Percentiles rank a stretch among this genome's conserved stretches.
phyloP scores from a whole-genome alignment of 805 yeast genomes.

The Blastobotrys americana region DNA sequence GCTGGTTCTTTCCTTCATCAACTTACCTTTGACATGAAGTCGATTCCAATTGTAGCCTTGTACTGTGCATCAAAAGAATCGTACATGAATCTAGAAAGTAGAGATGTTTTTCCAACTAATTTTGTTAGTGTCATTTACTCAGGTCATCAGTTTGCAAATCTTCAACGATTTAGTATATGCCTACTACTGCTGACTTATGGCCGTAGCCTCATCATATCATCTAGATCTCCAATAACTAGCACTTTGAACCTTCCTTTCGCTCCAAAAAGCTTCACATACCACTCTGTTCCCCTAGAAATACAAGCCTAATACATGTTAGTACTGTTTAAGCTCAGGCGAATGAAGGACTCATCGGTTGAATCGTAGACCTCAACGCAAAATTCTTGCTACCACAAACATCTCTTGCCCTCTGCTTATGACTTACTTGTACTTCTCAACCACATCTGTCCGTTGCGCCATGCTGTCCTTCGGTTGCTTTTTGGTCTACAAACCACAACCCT shows the following conservation, averaged over 20 bases:
- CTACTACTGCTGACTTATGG: too few relatives aligned
- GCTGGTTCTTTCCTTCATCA: conserved; percentile 5
- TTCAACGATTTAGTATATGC: too few relatives aligned
- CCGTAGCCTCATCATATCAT: neutral
- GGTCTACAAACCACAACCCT: too few relatives aligned
- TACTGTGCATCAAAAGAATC: conserved; percentile 95
- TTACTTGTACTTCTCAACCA: conserved; percentile 34
- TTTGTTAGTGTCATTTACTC: too few relatives aligned
- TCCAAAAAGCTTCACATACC: conserved; percentile 36
- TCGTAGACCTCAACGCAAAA: too few relatives aligned
- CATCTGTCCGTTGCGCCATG: conserved; percentile 23
- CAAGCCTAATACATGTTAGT: conserved; percentile 58
- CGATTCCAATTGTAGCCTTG: conserved; percentile 92
- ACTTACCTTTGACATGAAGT: conserved; percentile 67
- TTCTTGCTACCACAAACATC: too few relatives aligned
- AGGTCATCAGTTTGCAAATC: too few relatives aligned
- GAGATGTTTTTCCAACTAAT: conserved; percentile 85
- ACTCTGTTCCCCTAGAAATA: conserved; percentile 94
- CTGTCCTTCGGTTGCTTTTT: neutral
- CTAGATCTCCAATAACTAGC: too few relatives aligned
- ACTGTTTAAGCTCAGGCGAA: neutral
- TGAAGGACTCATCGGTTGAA: too few relatives aligned
- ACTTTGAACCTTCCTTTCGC: too few relatives aligned
- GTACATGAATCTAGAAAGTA: conserved; percentile 96
- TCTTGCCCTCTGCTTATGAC: too few relatives aligned